phyloP scores from a whole-genome alignment of 805 yeast genomes.

The Saccharomycodes ludwigii region DNA sequence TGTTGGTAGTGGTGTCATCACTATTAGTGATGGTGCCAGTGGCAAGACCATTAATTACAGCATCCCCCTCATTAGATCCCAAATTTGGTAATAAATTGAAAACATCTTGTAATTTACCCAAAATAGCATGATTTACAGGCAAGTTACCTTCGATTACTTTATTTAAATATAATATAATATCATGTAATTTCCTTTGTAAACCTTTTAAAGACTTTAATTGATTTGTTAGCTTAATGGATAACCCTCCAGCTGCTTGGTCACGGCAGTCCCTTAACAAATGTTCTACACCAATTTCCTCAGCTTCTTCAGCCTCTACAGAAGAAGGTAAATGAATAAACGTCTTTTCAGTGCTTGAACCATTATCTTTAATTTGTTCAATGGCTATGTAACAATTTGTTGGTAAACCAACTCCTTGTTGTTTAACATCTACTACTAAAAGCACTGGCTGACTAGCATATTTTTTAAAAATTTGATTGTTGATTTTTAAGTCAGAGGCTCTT shows the following conservation, averaged over 20 bases:
- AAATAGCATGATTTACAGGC: conserved; percentile 80
- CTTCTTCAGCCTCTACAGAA: conserved; percentile 91
- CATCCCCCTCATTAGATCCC: conserved; percentile 25
- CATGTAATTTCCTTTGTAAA: conserved; percentile 63
- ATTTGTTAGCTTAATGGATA: conserved; percentile 76
- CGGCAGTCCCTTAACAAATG: conserved; percentile 88
- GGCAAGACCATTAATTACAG: too few species aligned
- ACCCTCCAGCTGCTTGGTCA: conserved; percentile 91
- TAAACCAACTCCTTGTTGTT: conserved; percentile 68
- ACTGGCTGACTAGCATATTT: conserved; percentile 61
- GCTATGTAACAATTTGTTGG: conserved; percentile 95
- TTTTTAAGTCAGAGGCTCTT: conserved; percentile 75
- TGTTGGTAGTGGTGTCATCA: conserved; percentile 25
- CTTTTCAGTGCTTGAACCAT: conserved; percentile 85
- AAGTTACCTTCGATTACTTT: conserved; percentile 58
- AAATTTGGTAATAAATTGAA: conserved; percentile 87
- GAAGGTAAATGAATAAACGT: conserved; percentile 92
- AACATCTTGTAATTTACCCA: conserved; percentile 89
- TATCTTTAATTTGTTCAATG: conserved; percentile 90
- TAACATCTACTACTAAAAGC: conserved; percentile 81
- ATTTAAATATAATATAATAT: conserved; percentile 65
- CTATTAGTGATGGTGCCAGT: conserved; percentile 15
- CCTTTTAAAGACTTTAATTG: conserved; percentile 85
- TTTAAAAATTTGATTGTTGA: conserved; percentile 72
- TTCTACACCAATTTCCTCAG: conserved; percentile 98